Conservation (phyloP, 2,329 filamentous ascomycete genomes). For the Gaeumannomyces sp. region DNA sequence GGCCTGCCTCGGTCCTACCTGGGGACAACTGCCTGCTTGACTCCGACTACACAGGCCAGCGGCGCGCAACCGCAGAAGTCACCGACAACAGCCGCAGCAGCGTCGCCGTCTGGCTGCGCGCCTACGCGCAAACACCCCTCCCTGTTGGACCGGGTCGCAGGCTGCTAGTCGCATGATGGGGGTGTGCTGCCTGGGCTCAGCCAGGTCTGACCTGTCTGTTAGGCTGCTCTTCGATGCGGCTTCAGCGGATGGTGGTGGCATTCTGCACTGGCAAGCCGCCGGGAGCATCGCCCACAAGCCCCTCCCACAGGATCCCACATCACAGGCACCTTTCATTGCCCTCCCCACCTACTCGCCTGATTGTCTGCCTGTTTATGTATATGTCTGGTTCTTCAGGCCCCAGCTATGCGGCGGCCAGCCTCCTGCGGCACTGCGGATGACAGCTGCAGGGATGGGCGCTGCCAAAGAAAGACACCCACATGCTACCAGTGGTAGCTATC, state of each 20-base stretch:
- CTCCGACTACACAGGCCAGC: background rate
- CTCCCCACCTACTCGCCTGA: background rate
- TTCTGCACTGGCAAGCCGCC: background rate
- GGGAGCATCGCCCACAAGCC: background rate
- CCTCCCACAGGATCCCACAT: background rate
- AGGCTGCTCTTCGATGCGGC: background rate
- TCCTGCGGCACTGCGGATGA: background rate
- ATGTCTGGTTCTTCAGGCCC: background rate
- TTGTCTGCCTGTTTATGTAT: background rate
- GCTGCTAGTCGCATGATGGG: background rate
- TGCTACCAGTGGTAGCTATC: background rate
- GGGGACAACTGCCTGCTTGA: background rate
- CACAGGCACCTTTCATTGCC: background rate
- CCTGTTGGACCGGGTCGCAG: background rate
- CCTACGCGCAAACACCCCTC: background rate
- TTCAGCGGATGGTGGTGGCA: background rate
- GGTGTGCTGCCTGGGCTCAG: background rate
- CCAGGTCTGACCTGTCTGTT: background rate
- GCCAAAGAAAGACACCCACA: background rate
- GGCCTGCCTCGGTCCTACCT: too few relatives aligned
- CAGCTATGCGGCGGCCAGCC: background rate
- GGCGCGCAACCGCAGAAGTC: background rate
- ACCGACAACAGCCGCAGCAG: background rate
- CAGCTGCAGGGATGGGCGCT: background rate
- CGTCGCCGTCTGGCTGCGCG: background rate